These are phyloP conservation scores for Sesbania bispinosa DNA, from an alignment of 306 rosid species.

Conservation along the genomic window DNA sequence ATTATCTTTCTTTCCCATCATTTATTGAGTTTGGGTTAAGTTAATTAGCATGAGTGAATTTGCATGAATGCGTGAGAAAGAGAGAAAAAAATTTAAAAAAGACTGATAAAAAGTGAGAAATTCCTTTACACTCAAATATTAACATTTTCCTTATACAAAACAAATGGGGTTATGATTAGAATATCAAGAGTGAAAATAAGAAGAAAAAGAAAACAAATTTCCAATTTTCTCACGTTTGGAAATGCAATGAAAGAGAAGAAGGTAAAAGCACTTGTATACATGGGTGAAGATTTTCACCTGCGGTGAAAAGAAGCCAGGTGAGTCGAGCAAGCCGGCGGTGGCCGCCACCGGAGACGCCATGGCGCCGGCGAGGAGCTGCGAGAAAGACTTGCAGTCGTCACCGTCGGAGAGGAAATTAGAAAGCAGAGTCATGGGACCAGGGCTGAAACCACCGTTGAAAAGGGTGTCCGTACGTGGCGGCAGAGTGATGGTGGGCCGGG, in stretches of 20 bases:
- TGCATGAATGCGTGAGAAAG: no score
- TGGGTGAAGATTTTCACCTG: conserved; percentile 45
- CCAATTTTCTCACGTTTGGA: no score
- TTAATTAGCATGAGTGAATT: no score
- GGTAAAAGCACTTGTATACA: neutral
- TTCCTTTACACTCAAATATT: no score
- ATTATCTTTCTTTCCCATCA: no score
- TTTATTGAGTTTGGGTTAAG: no score
- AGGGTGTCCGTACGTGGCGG: conserved; percentile 65
- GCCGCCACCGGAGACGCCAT: conserved; percentile 51
- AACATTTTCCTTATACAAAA: no score
- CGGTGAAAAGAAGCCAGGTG: conserved; percentile 51
- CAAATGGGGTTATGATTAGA: no score
- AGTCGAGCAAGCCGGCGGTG: conserved; percentile 34
- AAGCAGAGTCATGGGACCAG: conserved; percentile 83
- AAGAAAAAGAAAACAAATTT: no score
- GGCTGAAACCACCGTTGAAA: conserved; percentile 62
- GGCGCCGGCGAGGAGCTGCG: conserved; percentile 84
- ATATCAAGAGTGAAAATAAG: no score
- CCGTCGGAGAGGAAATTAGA: conserved; percentile 56
- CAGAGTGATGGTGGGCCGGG: conserved; percentile 47
- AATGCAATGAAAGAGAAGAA: neutral
- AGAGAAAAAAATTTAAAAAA: no score
- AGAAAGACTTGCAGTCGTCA: conserved; percentile 67
- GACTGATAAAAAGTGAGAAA: no score